Base-by-base conservation (phyloP, 1,139 yeast genomes). In the Yueomyces sp. region DNA sequence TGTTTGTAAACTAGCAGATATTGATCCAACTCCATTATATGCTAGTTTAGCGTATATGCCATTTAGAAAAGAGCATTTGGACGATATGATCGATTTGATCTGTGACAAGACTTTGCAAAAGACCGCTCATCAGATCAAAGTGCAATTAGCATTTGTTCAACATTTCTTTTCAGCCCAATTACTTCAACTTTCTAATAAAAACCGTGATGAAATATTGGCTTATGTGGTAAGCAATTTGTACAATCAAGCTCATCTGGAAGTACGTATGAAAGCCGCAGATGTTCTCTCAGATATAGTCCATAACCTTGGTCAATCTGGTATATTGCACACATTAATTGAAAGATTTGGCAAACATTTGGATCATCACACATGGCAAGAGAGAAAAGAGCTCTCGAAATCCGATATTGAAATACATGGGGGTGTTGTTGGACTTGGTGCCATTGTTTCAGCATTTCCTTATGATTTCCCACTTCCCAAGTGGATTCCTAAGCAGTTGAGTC, bases 391-490 rank as follows among this genome's bases (percentile, higher is more conserved):
- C 40, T 51, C 72, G 0, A 54, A 63, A 36, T 71, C 69, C 4
- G 76, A 77, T 47, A 65, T 73, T 9, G 62, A 65, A 9, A 65
- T 89, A 5, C 98, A 91, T 57, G 95, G 93, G 2, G 89, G 96
- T 2, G 82, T 91, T 0, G 66, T 93, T 29, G 97, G 97, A 0
- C 67, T 91, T 9, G 95, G 97, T 3, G 83, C 97, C 0, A 67
- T 91, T 38, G 78, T 91, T 2, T 80, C 83, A 45, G 97, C 98
- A 0, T 91, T 83, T 64, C 91, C 97, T 2, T 91, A 86, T 57
- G 70, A 73, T 6, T 82, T 95, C 2, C 98, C 98, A 0, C 93
- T 95, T 2, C 98, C 98, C 3, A 48, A 54, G 40, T 93, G 97
- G 97, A 72, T 91, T 27, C 96, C 97, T 1, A 67, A 69, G 19